Evolutionary conservation across 2,329 filamentous ascomycete genomes (phyloP), one percentile per base, ranked within the genome.

Genomic region (Dactylellina cionopaga): DNA sequence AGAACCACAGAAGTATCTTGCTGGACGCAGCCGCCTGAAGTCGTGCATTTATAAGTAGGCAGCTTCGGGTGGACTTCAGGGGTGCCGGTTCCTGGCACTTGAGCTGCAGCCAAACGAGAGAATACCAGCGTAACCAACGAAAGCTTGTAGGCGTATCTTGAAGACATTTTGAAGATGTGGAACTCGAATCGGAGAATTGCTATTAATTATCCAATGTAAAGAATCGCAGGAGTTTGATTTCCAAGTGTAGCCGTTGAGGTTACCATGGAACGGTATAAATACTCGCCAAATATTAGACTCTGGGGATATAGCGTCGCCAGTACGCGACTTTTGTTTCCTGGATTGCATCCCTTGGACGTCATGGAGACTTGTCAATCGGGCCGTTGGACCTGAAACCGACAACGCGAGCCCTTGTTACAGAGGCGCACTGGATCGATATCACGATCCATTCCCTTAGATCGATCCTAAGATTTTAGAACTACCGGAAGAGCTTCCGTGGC

Each of bases 31-130:
- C 81, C 81, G 35, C 76, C 77, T 2, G 74, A 74, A 43, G 78
- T 81, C 41, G 80, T 81, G 74, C 80, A 82, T 73, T 81, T 80
- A 75, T 79, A 80, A 9, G 80, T 82, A 9, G 76, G 78, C 33
- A 82, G 76, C 68, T 78, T 79, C 19, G 80, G 80, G 54, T 81
- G 80, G n/a, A 77, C 75, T 71, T 81, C 80, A 13, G 76, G 19
- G 11, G 46, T 49, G 3, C 11, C 3, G 5, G 68, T 72, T 11
- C 27, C 72, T 7, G 59, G 59, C 5, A 29, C 35, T 31, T 72
- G 68, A 5, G 68, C 52, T 4, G 46, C 6, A 22, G 47, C 59
- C 10, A 72, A 41, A 11, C 52, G 68, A 19, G 52, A 64, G 15
- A 72, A 58, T 13, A 65, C 10, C 11, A 72, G 27, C 3, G 59